These are phyloP conservation scores for Coemansia sp. DNA, from an alignment of 192 early-diverging fungal genomes.

Conservation along the genomic window DNA sequence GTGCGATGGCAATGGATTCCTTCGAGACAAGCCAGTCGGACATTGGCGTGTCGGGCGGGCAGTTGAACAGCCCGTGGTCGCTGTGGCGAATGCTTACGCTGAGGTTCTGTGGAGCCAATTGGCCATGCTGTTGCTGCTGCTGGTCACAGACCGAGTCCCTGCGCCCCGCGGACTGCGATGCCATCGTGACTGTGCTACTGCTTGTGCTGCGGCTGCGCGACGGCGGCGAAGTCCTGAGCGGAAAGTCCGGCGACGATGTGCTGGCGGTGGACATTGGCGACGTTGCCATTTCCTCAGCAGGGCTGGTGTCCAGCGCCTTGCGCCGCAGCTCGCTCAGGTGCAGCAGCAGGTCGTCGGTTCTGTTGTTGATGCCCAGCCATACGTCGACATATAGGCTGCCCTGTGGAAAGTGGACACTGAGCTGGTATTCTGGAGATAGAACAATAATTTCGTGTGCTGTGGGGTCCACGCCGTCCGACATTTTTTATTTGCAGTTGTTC, in stretches of 20 bases:
- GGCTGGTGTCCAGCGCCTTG: conserved; percentile 44
- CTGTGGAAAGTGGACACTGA: conserved; percentile 51
- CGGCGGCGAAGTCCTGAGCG: background rate
- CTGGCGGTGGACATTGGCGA: conserved; percentile 1
- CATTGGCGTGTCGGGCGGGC: conserved; percentile 23
- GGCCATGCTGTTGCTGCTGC: background rate
- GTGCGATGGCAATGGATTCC: conserved; percentile 33
- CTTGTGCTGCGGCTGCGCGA: conserved; percentile 1
- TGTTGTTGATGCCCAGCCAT: conserved; percentile 49
- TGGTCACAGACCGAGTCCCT: conserved; percentile 39
- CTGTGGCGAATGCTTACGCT: conserved; percentile 24
- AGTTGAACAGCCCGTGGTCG: conserved; percentile 43
- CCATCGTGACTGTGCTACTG: conserved; percentile 2
- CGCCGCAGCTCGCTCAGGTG: conserved; percentile 48
- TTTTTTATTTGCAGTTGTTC: background rate
- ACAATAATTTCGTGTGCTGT: conserved; percentile 53
- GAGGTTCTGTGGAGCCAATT: background rate
- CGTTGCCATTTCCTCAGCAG: conserved; percentile 18
- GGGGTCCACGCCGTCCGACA: conserved; percentile 33
- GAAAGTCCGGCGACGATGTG: conserved; percentile 7
- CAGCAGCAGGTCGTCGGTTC: conserved; percentile 35
- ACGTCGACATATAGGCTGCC: conserved; percentile 52
- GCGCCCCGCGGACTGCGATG: conserved; percentile 4
- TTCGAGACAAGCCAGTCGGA: conserved; percentile 48
- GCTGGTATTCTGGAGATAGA: conserved; percentile 41